Evolutionary conservation across 495 filamentous ascomycete species (phyloP).

Genomic region (Entonaema liquescens): DNA sequence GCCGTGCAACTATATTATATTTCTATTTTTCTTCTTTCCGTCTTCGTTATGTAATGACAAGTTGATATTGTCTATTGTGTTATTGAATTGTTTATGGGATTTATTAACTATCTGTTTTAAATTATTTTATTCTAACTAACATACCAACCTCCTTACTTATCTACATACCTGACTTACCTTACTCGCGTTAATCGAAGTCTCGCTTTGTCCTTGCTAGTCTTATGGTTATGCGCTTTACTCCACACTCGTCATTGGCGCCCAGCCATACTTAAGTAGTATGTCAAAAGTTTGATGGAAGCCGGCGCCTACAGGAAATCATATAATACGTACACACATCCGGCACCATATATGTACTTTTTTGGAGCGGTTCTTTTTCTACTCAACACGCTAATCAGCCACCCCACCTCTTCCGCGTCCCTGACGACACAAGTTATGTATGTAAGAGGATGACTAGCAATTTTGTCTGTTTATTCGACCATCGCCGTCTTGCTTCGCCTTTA

Average conservation of each 20-base stretch:
- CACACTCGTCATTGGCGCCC: slow-evolving; percentile 4
- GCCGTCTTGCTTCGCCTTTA: slow-evolving; percentile 26
- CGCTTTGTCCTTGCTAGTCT: background rate
- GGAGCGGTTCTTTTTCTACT: slow-evolving; percentile 14
- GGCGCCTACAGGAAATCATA: slow-evolving; percentile 24
- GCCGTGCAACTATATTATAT: slow-evolving; percentile 11
- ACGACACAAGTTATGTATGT: slow-evolving; percentile 21
- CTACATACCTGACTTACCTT: slow-evolving; percentile 1
- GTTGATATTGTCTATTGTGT: slow-evolving; percentile 3
- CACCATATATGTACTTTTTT: background rate
- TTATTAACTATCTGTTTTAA: slow-evolving; percentile 11
- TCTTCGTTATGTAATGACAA: slow-evolving; percentile 16
- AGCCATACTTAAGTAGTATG: background rate
- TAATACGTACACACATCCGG: slow-evolving; percentile 1
- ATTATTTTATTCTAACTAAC: slow-evolving; percentile 19
- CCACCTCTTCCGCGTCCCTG: slow-evolving; percentile 30
- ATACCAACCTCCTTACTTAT: background rate
- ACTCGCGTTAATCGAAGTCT: slow-evolving; percentile 2
- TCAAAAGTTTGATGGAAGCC: slow-evolving; percentile 26
- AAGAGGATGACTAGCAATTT: slow-evolving; percentile 38
- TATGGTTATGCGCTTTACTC: slow-evolving; percentile 21
- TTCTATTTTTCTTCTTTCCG: slow-evolving; percentile 3
- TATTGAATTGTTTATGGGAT: background rate
- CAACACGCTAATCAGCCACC: slow-evolving; percentile 18
- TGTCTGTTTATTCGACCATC: slow-evolving; percentile 17